Percentiles rank a stretch among this genome's conserved stretches.
phyloP scores from a whole-genome alignment of 2,329 filamentous ascomycete species.

The Talaromyces sp. region DNA sequence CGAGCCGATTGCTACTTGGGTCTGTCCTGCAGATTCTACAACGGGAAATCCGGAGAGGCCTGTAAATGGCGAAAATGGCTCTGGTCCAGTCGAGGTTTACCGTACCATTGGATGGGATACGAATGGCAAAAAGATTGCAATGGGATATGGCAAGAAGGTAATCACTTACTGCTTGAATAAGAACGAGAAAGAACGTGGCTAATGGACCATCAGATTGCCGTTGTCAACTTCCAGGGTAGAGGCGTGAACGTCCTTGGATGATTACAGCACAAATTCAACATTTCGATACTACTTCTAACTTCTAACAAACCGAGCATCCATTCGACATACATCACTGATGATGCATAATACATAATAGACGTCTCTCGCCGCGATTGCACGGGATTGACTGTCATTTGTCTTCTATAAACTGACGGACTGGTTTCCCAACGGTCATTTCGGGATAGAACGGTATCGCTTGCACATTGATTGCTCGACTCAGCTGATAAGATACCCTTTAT shows the following conservation, averaged over 20 bases:
- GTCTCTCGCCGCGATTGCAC: not conserved
- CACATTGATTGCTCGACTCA: conserved; percentile 6
- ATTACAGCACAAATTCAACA: not conserved
- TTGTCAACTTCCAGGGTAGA: conserved; percentile 14
- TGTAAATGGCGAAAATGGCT: conserved; percentile 37
- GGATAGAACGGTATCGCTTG: conserved; percentile 3
- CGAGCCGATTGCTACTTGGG: conserved; percentile 41
- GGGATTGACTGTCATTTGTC: not conserved
- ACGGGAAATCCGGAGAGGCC: conserved; percentile 30
- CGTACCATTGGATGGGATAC: conserved; percentile 51
- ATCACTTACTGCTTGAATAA: not conserved
- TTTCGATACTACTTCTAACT: not conserved
- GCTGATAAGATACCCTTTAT: conserved; percentile 14
- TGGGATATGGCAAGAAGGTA: conserved; percentile 50
- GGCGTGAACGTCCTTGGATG: conserved; percentile 4
- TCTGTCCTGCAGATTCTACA: conserved; percentile 30
- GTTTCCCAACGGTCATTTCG: not conserved
- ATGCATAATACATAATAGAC: conserved; percentile 14
- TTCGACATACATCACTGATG: not conserved
- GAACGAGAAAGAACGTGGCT: not conserved
- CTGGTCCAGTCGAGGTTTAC: conserved; percentile 27
- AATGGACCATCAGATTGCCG: conserved; percentile 8
- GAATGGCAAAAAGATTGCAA: conserved; percentile 52
- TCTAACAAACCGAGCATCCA: not conserved
- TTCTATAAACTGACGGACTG: not conserved